Percentiles rank a stretch among this genome's conserved stretches.
Conservation (phyloP, 2,329 filamentous ascomycete genomes). For the Botrytis fragariae region DNA sequence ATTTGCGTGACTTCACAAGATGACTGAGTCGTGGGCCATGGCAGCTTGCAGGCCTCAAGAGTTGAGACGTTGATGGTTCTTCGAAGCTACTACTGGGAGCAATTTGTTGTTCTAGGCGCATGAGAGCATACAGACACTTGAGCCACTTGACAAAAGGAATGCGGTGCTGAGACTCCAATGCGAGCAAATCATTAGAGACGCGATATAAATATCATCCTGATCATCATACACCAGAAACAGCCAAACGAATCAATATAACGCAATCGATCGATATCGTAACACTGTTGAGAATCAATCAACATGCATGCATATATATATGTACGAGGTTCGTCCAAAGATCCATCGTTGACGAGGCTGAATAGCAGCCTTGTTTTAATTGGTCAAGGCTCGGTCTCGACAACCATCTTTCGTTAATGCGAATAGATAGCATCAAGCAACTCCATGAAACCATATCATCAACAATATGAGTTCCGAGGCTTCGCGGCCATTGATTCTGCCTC, state of each 20-base stretch:
- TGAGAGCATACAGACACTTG: neutral
- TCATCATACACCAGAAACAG: neutral
- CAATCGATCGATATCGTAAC: neutral
- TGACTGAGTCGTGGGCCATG: neutral
- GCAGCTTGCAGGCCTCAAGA: neutral
- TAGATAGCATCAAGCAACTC: neutral
- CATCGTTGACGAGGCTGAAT: neutral
- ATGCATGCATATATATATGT: neutral
- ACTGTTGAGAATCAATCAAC: neutral
- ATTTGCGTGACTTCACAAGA: neutral
- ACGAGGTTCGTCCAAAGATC: neutral
- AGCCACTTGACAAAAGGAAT: neutral
- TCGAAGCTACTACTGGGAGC: neutral
- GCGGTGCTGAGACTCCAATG: neutral
- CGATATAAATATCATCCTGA: neutral
- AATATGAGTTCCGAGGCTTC: constrained; percentile 37
- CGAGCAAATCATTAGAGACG: neutral
- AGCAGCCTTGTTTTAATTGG: constrained; percentile 2
- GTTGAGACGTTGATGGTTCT: neutral
- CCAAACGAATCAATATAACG: neutral
- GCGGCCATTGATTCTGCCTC: constrained; percentile 53
- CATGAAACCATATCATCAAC: constrained; percentile 21
- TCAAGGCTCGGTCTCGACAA: neutral
- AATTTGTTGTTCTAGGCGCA: neutral
- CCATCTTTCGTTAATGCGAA: neutral